These are phyloP conservation scores for Cucurbita ficifolia DNA, from an alignment of 306 rosid genomes.

Conservation along the genomic window DNA sequence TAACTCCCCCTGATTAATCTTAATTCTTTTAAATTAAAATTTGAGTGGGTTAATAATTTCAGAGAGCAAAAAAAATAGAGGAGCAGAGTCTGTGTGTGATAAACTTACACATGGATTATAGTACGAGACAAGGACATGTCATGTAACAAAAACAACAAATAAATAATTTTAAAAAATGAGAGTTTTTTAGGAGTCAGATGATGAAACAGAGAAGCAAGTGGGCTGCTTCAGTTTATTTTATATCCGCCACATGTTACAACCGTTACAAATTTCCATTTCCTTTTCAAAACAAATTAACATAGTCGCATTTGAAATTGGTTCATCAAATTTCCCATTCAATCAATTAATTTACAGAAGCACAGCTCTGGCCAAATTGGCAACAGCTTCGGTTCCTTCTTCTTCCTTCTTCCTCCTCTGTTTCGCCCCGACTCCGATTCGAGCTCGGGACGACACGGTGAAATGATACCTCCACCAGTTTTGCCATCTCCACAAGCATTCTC, in stretches of 20 bases:
- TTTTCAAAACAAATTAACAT: not conserved
- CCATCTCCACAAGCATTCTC: constrained; percentile 61
- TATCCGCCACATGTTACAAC: not conserved
- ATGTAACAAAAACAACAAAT: not conserved
- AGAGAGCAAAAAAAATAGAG: not conserved
- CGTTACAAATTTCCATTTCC: not conserved
- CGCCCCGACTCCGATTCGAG: constrained; percentile 16
- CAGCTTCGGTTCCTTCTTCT: not conserved
- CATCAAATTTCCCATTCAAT: not conserved
- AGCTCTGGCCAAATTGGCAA: not conserved
- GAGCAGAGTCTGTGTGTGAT: not conserved
- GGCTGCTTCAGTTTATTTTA: not conserved
- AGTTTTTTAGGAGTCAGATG: constrained; percentile 15
- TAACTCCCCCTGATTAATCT: no score
- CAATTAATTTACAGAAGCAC: not conserved
- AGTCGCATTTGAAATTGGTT: not conserved
- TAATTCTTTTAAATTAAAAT: no score
- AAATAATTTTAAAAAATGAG: no score
- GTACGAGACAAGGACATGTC: not conserved
- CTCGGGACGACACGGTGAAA: constrained; percentile 78
- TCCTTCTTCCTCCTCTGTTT: not conserved
- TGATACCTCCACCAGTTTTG: constrained; percentile 24
- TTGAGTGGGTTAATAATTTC: no score
- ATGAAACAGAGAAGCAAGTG: constrained; percentile 21
- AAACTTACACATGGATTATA: not conserved